A percentile compares a stretch with the other conserved stretches of the same genome.
Conservation (phyloP, 75 land plant genomes). For the Pseudotsuga menziesii region DNA sequence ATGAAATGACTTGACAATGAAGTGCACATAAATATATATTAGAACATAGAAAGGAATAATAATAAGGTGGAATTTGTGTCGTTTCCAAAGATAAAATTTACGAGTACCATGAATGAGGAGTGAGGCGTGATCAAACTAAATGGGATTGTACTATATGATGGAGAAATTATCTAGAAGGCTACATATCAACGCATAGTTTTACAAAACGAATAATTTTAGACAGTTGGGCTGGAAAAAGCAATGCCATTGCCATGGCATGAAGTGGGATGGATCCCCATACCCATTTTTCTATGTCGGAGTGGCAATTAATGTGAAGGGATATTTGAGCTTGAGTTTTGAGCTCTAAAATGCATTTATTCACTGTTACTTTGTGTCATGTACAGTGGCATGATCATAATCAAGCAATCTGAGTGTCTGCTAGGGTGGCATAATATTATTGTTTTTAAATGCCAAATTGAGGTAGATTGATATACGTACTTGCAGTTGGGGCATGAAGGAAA, state of each 20-base stretch:
- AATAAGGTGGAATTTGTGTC: not conserved
- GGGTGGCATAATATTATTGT: too few species aligned
- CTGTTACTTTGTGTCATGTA: too few species aligned
- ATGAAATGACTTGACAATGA: too few species aligned
- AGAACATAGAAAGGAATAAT: too few species aligned
- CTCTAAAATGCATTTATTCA: too few species aligned
- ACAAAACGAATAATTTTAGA: constrained; percentile 4
- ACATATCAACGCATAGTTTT: not conserved
- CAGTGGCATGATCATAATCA: too few species aligned
- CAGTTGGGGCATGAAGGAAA: too few species aligned
- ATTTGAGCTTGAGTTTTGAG: not conserved
- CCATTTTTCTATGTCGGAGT: not conserved
- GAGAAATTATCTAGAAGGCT: not conserved
- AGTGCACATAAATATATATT: too few species aligned
- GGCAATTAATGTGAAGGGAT: not conserved
- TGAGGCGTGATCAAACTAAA: not conserved
- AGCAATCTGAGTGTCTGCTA: too few species aligned
- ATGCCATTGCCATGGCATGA: constrained; percentile 5
- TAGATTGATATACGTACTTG: too few species aligned
- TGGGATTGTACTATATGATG: not conserved
- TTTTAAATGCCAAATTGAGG: too few species aligned
- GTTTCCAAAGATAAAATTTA: not conserved
- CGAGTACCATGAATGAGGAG: too few species aligned
- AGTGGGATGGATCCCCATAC: not conserved
- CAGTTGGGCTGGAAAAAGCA: constrained; percentile 9